Conservation (phyloP, 192 early-diverging fungal genomes). For the Chytriomyces sp. region DNA sequence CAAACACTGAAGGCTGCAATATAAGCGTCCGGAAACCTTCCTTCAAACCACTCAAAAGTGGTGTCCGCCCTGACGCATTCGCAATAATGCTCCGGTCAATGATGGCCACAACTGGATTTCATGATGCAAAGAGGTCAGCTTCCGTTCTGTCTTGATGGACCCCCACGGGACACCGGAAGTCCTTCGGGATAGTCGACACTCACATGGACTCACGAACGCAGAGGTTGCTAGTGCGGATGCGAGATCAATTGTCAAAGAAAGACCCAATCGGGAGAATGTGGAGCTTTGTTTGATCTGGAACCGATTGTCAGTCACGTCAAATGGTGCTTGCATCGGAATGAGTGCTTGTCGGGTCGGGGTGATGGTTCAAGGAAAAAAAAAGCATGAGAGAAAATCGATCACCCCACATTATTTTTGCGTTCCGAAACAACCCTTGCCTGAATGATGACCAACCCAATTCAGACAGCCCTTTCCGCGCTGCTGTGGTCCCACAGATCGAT, state of each 20-base stretch:
- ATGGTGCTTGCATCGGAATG: not conserved
- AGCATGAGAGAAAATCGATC: not conserved
- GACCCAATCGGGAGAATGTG: not conserved
- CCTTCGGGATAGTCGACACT: not conserved
- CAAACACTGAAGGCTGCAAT: constrained; percentile 31
- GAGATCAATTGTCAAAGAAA: not conserved
- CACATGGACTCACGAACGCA: not conserved
- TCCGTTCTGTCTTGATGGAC: too few relatives aligned
- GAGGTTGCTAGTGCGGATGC: not conserved
- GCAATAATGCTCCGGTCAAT: constrained; percentile 50
- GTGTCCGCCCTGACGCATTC: constrained; percentile 41
- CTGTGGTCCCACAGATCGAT: constrained; percentile 3
- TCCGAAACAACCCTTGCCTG: too few relatives aligned
- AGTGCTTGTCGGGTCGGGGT: not conserved
- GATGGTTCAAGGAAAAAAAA: not conserved
- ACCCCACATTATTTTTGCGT: too few relatives aligned
- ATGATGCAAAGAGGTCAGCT: not conserved
- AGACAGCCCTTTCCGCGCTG: not conserved
- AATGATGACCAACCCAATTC: not conserved
- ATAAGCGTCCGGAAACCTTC: constrained; percentile 34
- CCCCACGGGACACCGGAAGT: too few relatives aligned
- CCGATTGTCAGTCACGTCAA: not conserved
- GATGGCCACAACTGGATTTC: constrained; percentile 43
- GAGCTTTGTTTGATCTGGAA: too few relatives aligned
- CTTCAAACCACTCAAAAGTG: constrained; percentile 27